phyloP scores from a whole-genome alignment of 495 filamentous ascomycete genomes.

The Choiromyces venosus region DNA sequence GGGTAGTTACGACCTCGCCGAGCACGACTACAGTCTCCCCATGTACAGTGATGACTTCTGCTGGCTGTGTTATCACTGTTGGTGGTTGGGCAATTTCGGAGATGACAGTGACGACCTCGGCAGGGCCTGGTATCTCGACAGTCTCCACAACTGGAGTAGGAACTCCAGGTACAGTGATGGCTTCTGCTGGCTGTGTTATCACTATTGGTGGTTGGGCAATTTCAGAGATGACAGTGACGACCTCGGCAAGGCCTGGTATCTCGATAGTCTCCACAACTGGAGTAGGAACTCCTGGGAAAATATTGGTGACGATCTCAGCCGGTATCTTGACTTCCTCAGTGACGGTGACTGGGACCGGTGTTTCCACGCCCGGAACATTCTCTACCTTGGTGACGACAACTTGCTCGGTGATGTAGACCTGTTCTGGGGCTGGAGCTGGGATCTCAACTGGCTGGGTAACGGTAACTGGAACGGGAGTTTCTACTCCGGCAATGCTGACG shows the following conservation, averaged over 20 bases:
- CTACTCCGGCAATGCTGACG: constrained; percentile 15
- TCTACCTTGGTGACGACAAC: constrained; percentile 19
- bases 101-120: constrained; percentile 14
- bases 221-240: constrained; percentile 18
- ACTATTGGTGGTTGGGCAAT: constrained; percentile 18
- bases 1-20: constrained; percentile 20
- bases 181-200: constrained; percentile 21
- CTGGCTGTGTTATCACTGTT: constrained; percentile 24
- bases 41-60: constrained; percentile 24
- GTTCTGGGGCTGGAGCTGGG: constrained; percentile 13
- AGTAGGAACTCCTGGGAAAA: constrained; percentile 17
- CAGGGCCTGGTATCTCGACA: constrained; percentile 17
- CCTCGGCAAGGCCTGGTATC: constrained; percentile 10
- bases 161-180: constrained; percentile 25
- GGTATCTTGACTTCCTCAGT: constrained; percentile 27
- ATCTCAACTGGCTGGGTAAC: constrained; percentile 23
- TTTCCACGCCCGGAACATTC: constrained; percentile 20
- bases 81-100: constrained; percentile 16
- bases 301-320: constrained; percentile 18
- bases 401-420: constrained; percentile 18
- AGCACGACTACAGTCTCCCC: constrained; percentile 23
- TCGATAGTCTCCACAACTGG: constrained; percentile 26
- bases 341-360: constrained; percentile 24
- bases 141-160: constrained; percentile 22
- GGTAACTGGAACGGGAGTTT: constrained; percentile 25